phyloP scores from a whole-genome alignment of 2,329 filamentous ascomycete species.

The Thielaviopsis punctulata region DNA sequence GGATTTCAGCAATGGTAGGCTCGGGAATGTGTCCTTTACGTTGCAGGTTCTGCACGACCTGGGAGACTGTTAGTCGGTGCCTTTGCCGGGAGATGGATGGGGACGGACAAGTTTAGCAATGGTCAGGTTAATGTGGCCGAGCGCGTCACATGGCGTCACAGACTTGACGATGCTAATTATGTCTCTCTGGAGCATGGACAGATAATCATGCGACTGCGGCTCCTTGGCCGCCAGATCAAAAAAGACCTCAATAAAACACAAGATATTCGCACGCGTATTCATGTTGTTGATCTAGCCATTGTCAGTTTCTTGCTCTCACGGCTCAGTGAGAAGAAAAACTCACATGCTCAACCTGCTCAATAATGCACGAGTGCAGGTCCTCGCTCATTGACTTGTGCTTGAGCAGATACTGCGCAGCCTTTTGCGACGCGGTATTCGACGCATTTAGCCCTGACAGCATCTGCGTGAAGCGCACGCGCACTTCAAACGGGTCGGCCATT shows the following conservation, averaged over 20 bases:
- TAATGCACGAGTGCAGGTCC: slow-evolving; percentile 89
- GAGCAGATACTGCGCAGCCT: slow-evolving; percentile 86
- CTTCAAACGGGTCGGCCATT: slow-evolving; percentile 81
- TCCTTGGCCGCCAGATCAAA: slow-evolving; percentile 70
- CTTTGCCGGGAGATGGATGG: background rate
- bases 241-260: slow-evolving; percentile 96
- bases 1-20: slow-evolving; percentile 62
- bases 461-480: slow-evolving; percentile 88
- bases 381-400: slow-evolving; percentile 92
- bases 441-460: slow-evolving; percentile 85
- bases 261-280: slow-evolving; percentile 95
- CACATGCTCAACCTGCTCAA: slow-evolving; percentile 83
- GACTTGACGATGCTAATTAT: slow-evolving; percentile 83
- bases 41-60: slow-evolving; percentile 54
- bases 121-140: slow-evolving; percentile 83
- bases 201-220: slow-evolving; percentile 54
- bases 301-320: too few relatives aligned
- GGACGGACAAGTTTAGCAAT: slow-evolving; percentile 60
- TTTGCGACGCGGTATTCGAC: slow-evolving; percentile 72
- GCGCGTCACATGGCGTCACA: slow-evolving; percentile 72
- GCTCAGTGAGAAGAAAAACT: too few relatives aligned
- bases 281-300: slow-evolving; percentile 53
- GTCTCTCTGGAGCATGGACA: slow-evolving; percentile 88
- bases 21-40: slow-evolving; percentile 54
- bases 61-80: slow-evolving; percentile 4